These are phyloP conservation scores for Cordyceps cateniannulata DNA, from an alignment of 2,329 filamentous ascomycete species.

Conservation along the genomic window DNA sequence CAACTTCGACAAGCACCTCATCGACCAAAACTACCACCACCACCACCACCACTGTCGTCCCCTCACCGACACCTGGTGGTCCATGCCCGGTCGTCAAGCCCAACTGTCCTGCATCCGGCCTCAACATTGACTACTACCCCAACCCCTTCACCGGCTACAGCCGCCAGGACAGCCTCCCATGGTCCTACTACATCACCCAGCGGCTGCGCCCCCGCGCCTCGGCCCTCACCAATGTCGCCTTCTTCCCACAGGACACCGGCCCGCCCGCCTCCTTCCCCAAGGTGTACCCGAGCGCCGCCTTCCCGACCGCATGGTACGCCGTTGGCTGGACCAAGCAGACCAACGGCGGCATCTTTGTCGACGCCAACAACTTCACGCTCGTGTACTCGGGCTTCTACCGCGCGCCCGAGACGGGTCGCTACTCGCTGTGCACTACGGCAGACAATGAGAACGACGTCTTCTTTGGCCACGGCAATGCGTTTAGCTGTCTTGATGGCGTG, in stretches of 20 bases:
- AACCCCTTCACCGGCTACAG: constrained; percentile 19
- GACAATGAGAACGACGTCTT: constrained; percentile 20
- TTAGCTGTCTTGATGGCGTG: constrained; percentile 14
- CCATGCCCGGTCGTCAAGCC: background rate
- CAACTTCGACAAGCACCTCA: background rate
- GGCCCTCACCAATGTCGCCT: constrained; percentile 14
- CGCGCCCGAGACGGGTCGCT: constrained; percentile 14
- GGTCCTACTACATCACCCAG: constrained; percentile 20
- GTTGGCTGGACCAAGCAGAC: constrained; percentile 12
- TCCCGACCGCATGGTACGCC: constrained; percentile 11
- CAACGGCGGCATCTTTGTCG: constrained; percentile 16
- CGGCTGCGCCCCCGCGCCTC: constrained; percentile 13
- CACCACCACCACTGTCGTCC: background rate
- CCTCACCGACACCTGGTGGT: background rate
- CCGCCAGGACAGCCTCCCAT: constrained; percentile 14
- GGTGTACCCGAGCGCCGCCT: constrained; percentile 7
- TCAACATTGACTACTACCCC: constrained; percentile 19
- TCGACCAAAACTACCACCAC: background rate
- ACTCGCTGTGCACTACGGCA: constrained; percentile 18
- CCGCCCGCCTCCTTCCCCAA: background rate
- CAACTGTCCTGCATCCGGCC: background rate
- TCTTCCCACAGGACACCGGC: constrained; percentile 16
- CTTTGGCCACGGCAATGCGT: constrained; percentile 18
- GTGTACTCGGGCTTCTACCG: constrained; percentile 18
- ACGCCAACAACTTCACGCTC: constrained; percentile 21